phyloP scores from a whole-genome alignment of 2,329 filamentous ascomycete genomes.

The Penicillium sp. region DNA sequence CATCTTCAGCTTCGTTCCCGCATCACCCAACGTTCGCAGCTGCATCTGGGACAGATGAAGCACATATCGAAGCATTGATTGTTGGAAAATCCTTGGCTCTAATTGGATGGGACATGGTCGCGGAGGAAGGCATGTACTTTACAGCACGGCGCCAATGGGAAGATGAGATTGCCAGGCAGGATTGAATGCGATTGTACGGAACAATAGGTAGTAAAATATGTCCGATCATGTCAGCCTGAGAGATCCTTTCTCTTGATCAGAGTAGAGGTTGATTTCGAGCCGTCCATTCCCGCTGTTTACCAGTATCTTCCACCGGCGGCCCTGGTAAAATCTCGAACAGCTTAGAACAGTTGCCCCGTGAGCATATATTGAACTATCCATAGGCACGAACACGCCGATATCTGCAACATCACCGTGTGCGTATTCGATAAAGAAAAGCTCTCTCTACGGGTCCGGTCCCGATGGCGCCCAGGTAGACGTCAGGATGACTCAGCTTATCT shows the following conservation, averaged over 20 bases:
- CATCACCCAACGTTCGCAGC: constrained; percentile 48
- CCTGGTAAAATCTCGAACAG: too few relatives aligned
- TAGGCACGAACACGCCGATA: too few relatives aligned
- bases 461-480: too few relatives aligned
- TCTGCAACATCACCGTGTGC: too few relatives aligned
- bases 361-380: too few relatives aligned
- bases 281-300: not conserved
- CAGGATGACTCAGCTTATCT: constrained; percentile 10
- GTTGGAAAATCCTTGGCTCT: constrained; percentile 50
- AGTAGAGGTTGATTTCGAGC: not conserved
- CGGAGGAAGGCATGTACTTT: constrained; percentile 25
- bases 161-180: constrained; percentile 18
- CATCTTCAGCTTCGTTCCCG: constrained; percentile 33
- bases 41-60: constrained; percentile 44
- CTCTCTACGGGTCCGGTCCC: too few relatives aligned
- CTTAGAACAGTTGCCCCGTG: too few relatives aligned
- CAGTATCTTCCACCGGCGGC: too few relatives aligned
- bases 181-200: constrained; percentile 5
- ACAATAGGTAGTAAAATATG: not conserved
- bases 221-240: not conserved
- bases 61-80: constrained; percentile 45
- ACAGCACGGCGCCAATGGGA: constrained; percentile 28
- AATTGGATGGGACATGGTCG: constrained; percentile 36
- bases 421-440: too few relatives aligned
- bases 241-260: not conserved